A percentile compares a stretch with the other conserved stretches of the same genome.
Conservation (phyloP, 1,284 basidiomycete genomes). For the Ganoderma sinense region DNA sequence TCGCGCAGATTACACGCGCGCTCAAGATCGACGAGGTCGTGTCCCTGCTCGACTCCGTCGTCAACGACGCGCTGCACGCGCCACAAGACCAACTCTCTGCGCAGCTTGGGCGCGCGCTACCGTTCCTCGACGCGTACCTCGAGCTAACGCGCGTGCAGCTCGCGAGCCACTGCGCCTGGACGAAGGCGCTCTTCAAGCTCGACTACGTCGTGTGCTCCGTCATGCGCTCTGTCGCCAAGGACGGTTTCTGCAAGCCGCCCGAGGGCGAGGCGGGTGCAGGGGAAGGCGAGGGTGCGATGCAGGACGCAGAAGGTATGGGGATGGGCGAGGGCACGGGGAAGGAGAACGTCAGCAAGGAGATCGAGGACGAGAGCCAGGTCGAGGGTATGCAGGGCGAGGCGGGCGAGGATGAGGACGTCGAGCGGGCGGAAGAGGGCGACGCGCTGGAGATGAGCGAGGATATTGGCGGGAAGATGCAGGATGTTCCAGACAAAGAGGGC, state of each 20-base stretch:
- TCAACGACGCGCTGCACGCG: conserved; percentile 12
- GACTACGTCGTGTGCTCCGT: conserved; percentile 81
- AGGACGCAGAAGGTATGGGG: conserved; percentile 79
- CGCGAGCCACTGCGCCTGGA: conserved; percentile 65
- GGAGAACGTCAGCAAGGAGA: conserved; percentile 92
- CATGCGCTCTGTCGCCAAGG: conserved; percentile 76
- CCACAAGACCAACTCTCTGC: conserved; percentile 35
- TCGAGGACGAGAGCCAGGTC: conserved; percentile 95
- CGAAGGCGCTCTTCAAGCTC: conserved; percentile 87
- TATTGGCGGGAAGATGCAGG: conserved; percentile 85
- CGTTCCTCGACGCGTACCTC: conserved; percentile 73
- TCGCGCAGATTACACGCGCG: conserved; percentile 34
- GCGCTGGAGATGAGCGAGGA: conserved; percentile 82
- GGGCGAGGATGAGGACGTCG: conserved; percentile 59
- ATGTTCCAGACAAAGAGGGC: conserved; percentile 68
- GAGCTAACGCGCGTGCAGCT: conserved; percentile 63
- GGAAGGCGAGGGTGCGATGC: conserved; percentile 54
- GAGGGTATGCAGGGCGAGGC: conserved; percentile 89
- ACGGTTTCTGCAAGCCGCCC: conserved; percentile 93
- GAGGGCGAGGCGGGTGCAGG: conserved; percentile 65
- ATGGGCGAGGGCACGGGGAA: conserved; percentile 86
- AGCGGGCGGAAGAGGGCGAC: conserved; percentile 69
- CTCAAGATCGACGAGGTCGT: conserved; percentile 39
- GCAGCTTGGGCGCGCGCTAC: conserved; percentile 55
- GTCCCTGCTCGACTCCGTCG: conserved; percentile 14